These are phyloP conservation scores for Daedalea quercina DNA, from an alignment of 768 basidiomycete genomes.

Conservation along the genomic window DNA sequence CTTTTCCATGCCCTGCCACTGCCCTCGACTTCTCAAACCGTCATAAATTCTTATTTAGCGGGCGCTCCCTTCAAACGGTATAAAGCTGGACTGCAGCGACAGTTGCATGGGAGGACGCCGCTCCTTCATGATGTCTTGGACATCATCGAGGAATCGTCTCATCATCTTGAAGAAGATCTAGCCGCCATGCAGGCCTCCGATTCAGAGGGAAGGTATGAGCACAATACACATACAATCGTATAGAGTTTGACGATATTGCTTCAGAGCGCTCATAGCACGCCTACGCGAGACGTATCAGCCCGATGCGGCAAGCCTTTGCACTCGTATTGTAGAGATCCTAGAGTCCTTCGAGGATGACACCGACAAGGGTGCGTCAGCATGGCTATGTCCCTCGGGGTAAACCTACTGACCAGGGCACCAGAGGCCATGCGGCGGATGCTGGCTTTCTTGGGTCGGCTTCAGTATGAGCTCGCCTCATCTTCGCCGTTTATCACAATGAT, in stretches of 20 bases:
- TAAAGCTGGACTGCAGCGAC: slow-evolving; percentile 50
- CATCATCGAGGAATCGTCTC: slow-evolving; percentile 54
- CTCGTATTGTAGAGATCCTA: slow-evolving; percentile 35
- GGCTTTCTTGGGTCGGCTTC: slow-evolving; percentile 43
- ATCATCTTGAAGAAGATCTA: slow-evolving; percentile 55
- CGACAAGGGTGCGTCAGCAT: slow-evolving; percentile 28
- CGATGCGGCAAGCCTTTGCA: slow-evolving; percentile 42
- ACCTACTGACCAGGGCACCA: slow-evolving; percentile 1
- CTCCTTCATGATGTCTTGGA: slow-evolving; percentile 51
- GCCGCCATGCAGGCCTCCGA: slow-evolving; percentile 36
- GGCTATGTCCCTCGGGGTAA: background rate
- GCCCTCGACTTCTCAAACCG: slow-evolving; percentile 37
- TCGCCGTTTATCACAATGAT: slow-evolving; percentile 38
- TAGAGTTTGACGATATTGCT: slow-evolving; percentile 2
- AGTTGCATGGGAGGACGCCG: slow-evolving; percentile 59
- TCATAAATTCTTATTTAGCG: slow-evolving; percentile 25
- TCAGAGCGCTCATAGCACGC: slow-evolving; percentile 35
- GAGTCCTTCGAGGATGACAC: slow-evolving; percentile 27
- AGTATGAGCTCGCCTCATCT: slow-evolving; percentile 39
- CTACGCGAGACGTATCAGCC: slow-evolving; percentile 43
- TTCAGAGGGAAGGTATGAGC: slow-evolving; percentile 38
- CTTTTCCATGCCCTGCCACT: slow-evolving; percentile 46
- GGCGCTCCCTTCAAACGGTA: slow-evolving; percentile 56
- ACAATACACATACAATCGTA: background rate
- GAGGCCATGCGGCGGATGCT: slow-evolving; percentile 27